Evolutionary conservation across 164 flowering plant species (phyloP).

Genomic region (Sedum album): DNA sequence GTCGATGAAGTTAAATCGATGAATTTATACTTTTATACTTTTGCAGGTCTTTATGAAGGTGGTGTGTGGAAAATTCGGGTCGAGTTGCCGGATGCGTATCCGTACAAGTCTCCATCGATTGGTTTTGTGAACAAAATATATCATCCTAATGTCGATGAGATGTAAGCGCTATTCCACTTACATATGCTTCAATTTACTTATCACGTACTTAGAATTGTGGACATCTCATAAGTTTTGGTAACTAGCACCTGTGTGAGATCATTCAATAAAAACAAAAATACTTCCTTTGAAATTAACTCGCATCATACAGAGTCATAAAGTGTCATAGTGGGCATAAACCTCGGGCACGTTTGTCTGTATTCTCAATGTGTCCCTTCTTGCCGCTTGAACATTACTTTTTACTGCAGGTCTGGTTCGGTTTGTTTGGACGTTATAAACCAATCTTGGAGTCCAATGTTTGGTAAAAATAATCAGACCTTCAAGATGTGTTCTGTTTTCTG

Average conservation of each 20-base stretch:
- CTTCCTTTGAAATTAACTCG: not conserved
- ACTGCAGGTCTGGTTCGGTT: constrained; percentile 87
- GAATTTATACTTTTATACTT: not conserved
- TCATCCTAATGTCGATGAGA: constrained; percentile 95
- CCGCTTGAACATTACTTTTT: not conserved
- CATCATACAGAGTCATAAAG: not conserved
- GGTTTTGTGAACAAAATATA: constrained; percentile 87
- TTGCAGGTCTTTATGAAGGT: constrained; percentile 82
- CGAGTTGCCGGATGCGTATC: constrained; percentile 90
- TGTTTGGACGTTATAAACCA: constrained; percentile 98
- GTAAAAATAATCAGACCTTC: constrained; percentile 30
- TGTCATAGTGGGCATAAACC: no score
- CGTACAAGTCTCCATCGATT: constrained; percentile 93
- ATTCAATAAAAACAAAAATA: not conserved
- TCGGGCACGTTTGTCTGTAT: no score
- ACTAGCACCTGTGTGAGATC: not conserved
- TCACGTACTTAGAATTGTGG: not conserved
- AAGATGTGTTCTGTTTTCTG: no score
- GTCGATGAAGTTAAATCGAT: not conserved
- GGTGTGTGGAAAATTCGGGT: constrained; percentile 96
- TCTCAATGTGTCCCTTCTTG: not conserved
- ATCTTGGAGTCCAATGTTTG: constrained; percentile 99
- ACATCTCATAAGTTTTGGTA: not conserved
- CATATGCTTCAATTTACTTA: not conserved
- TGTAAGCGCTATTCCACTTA: constrained; percentile 36